phyloP scores from a whole-genome alignment of 2,329 filamentous ascomycete species.

The Aspergillus puulaauensis region DNA sequence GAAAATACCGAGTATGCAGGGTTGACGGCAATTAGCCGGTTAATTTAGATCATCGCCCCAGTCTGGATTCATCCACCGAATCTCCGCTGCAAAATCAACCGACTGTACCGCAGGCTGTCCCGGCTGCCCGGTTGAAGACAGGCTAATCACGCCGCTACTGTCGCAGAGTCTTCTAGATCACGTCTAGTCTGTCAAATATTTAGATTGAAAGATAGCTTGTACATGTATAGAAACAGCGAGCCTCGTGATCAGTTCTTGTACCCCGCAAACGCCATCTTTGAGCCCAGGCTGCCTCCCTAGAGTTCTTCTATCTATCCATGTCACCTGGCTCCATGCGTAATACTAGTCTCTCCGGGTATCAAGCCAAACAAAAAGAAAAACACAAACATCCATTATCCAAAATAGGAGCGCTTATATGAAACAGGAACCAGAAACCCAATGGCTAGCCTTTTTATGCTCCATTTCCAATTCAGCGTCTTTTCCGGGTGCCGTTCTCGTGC shows the following conservation, averaged over 20 bases:
- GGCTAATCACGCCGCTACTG: not conserved
- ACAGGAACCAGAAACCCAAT: not conserved
- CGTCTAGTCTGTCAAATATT: not conserved
- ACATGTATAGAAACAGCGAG: not conserved
- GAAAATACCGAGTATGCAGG: not conserved
- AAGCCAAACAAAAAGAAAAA: not conserved
- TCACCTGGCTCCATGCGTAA: not conserved
- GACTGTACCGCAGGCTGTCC: not conserved
- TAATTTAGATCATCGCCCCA: conserved; percentile 10
- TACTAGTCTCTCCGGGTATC: not conserved
- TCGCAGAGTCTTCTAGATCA: not conserved
- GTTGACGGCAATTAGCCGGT: conserved; percentile 17
- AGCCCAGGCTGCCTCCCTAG: not conserved
- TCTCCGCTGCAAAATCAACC: conserved; percentile 2
- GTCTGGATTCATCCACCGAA: conserved; percentile 1
- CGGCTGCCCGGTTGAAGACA: not conserved
- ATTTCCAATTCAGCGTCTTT: conserved; percentile 4
- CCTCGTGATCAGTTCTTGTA: not conserved
- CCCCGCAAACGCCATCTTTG: not conserved
- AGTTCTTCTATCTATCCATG: not conserved
- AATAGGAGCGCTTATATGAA: not conserved
- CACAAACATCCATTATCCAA: not conserved
- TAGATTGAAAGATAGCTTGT: not conserved
- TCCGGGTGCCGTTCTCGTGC: conserved; percentile 28
- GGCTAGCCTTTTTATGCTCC: not conserved